A percentile compares a stretch with the other conserved stretches of the same genome.
Evolutionary conservation across 257 asterid species (phyloP).

Genomic region (Jaltomata sinuosa): DNA sequence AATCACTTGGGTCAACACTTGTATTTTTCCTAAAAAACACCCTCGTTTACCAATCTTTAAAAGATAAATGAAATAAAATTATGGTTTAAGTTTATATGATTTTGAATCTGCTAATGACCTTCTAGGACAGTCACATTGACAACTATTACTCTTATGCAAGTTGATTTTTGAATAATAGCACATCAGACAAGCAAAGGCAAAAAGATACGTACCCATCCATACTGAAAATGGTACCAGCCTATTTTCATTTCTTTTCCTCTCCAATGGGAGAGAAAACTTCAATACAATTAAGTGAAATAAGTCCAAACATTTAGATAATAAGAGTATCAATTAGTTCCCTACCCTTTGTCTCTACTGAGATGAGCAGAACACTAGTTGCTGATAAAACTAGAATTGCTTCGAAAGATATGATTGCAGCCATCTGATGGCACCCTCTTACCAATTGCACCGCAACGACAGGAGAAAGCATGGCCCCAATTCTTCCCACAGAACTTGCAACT

Average conservation of each 20-base stretch:
- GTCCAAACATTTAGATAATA: background rate
- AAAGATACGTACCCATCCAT: no score
- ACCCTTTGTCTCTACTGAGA: slow-evolving; percentile 24
- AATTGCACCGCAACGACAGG: slow-evolving; percentile 21
- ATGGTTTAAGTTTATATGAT: background rate
- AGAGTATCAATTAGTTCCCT: slow-evolving; percentile 5
- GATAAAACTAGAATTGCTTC: slow-evolving; percentile 10
- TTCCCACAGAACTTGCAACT: slow-evolving; percentile 22
- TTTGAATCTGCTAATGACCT: background rate
- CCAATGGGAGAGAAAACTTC: background rate
- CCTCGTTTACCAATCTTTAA: background rate
- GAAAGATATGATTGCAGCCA: slow-evolving; percentile 13
- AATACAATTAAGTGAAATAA: background rate
- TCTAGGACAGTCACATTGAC: background rate
- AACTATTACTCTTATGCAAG: background rate
- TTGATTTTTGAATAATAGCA: no score
- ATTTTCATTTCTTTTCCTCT: background rate
- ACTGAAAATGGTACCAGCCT: background rate
- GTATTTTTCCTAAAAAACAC: background rate
- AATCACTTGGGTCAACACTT: background rate
- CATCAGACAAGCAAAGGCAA: no score
- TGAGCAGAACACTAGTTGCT: slow-evolving; percentile 8
- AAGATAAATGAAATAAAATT: background rate
- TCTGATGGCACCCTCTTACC: slow-evolving; percentile 12
- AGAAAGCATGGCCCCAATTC: slow-evolving; percentile 27